Base-by-base conservation (phyloP, 202 grass and related monocot species). In the Alloteropsis angusta region DNA sequence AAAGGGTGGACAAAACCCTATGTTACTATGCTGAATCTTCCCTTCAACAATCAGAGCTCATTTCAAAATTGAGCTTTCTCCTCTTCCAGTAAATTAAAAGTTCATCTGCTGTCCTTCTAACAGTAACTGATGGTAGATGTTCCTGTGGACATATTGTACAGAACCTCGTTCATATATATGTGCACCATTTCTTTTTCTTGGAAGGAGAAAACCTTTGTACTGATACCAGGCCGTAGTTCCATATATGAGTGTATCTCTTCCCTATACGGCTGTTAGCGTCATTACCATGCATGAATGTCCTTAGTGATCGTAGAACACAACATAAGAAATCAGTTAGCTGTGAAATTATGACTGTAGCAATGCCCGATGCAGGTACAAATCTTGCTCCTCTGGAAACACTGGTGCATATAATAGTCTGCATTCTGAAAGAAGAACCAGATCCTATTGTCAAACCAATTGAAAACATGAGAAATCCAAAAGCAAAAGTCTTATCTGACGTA, bases 131-230 rank as follows among this genome's bases (percentile, higher is more conserved):
- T 46, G 2, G 46, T 10, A 39, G 23, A 36, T 45, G 14, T 55
- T 83, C 9, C 74, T 58, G 50, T 70, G 63, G 45, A 56, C 78
- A 74, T 55, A 84, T 54, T 77, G 76, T 64, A 85, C 77, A 77
- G 43, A 46, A 64, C n/a, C 65, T 52, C 17, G 32, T 71, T 18
- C 44, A 46, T 50, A 67, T 30, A 80, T 54, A 19, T 19, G 39
- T 16, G 30, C 17, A 30, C 48, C 12, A 2, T 74, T 62, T n/a
- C n/a, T 19, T 32, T 37, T 64, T 82, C 74, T 55, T 8, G 0
- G 15, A 48, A 46, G 32, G 21, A 41, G 32, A 60, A 62, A 76
- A 59, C 10, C 19, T 76, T 38, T 71, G 72, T 85, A 55, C 32
- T 35, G 54, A 28, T 63, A 25, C 64, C 35, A 78, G 65, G 17